These are phyloP conservation scores for Neoboletus magnificus DNA, from an alignment of 768 basidiomycete species.

Conservation along the genomic window DNA sequence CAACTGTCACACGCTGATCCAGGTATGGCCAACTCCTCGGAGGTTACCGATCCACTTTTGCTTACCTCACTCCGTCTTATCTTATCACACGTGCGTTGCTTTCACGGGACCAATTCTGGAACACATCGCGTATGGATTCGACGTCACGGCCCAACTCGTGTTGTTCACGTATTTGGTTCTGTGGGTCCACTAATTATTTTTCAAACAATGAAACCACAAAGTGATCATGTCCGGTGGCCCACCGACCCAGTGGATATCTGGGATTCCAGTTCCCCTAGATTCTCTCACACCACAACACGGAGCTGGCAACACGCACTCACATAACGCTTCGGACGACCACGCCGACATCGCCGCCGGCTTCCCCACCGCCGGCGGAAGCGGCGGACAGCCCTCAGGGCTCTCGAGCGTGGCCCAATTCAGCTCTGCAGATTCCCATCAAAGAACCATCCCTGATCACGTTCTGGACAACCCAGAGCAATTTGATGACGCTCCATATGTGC, in stretches of 20 bases:
- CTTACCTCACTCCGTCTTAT: slow-evolving; percentile 23
- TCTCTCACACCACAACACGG: slow-evolving; percentile 13
- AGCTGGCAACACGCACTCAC: slow-evolving; percentile 12
- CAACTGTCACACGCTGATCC: neutral
- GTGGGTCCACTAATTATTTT: slow-evolving; percentile 34
- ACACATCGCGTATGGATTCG: slow-evolving; percentile 13
- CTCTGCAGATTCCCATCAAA: slow-evolving; percentile 11
- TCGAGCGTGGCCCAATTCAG: slow-evolving; percentile 10
- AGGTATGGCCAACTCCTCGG: slow-evolving; percentile 16
- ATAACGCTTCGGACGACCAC: slow-evolving; percentile 16
- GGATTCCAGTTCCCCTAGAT: slow-evolving; percentile 3
- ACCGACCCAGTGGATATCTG: slow-evolving; percentile 13
- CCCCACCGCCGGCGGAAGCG: slow-evolving; percentile 12
- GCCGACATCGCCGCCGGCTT: slow-evolving; percentile 19
- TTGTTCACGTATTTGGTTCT: slow-evolving; percentile 32
- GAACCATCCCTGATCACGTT: slow-evolving; percentile 6
- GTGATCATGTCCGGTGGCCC: slow-evolving; percentile 26
- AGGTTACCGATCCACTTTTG: slow-evolving; percentile 5
- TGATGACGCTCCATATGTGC: slow-evolving; percentile 31
- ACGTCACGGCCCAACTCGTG: slow-evolving; percentile 8
- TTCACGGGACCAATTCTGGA: slow-evolving; percentile 7
- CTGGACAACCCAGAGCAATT: slow-evolving; percentile 19
- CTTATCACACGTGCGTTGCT: slow-evolving; percentile 17
- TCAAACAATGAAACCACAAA: slow-evolving; percentile 24
- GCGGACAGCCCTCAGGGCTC: slow-evolving; percentile 10